Conservation (phyloP, 495 filamentous ascomycete species). For the Daldinia concentrica region DNA sequence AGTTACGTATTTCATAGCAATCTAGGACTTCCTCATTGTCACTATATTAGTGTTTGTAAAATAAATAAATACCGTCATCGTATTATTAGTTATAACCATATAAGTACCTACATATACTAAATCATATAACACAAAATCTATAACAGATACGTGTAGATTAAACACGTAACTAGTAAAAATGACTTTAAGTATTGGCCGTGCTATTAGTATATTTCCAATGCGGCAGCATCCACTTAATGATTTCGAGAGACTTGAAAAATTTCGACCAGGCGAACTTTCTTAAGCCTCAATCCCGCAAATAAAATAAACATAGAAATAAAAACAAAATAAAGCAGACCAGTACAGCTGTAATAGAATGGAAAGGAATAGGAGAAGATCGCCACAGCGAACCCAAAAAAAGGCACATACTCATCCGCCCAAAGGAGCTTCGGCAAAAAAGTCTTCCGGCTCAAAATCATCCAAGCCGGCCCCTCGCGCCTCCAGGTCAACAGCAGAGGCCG, state of each 20-base stretch:
- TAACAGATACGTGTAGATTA: neutral
- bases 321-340: neutral
- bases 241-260: neutral
- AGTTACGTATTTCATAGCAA: too few relatives aligned
- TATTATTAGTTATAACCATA: too few relatives aligned
- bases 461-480: constrained; percentile 23
- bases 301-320: neutral
- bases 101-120: too few relatives aligned
- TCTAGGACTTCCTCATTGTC: too few relatives aligned
- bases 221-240: neutral
- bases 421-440: constrained; percentile 29
- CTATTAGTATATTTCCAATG: neutral
- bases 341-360: neutral
- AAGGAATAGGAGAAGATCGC: neutral
- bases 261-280: neutral
- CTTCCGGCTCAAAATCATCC: too few relatives aligned
- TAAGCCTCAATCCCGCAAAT: neutral
- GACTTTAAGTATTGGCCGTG: neutral
- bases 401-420: neutral
- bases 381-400: neutral
- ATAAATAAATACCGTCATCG: too few relatives aligned
- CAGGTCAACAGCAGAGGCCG: neutral
- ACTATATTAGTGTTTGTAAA: too few relatives aligned
- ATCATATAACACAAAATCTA: neutral
- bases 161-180: neutral